Evolutionary conservation across 257 asterid species (phyloP), one percentile per base, ranked within the genome.

Genomic region (Solanum habrochaites): DNA sequence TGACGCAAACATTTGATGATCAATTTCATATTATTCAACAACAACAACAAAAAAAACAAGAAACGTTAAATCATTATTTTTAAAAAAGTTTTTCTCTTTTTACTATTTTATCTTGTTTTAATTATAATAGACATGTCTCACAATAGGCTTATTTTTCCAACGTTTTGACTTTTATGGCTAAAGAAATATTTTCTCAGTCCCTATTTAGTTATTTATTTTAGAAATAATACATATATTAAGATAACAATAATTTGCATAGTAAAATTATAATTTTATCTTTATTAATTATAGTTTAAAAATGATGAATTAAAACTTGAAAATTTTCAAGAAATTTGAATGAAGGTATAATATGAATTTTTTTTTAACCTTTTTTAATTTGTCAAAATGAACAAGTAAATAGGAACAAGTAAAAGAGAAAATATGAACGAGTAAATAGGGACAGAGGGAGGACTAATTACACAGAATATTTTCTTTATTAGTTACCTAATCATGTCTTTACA

Each of bases 181-280:
- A 25, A 75, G 83, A 31, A 75, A 75, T 40, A 15, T 3, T 15
- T 2, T 0, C 42, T 15, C 8, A 0, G 0, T 49, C 8, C 39
- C 7, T 37, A 6, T 6, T 37, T 5, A 35, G 1, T 35, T 35
- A 7, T 35, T 0, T 1, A 5, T 35, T 35, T 5, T 35, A 35
- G 0, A 35, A 35, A 5, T 35, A 0, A 35, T 0, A 6, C 2
- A 37, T 0, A 5, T 1, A 37, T 5, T 37, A 37, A 37, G 0
- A 37, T 37, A 37, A 1, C 1, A 37, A 37, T 37, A 37, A 6
- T 37, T 37, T 0, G 0, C 7, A 37, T 37, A 37, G 1, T 37
- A 0, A 37, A 37, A 6, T 37, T 37, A 37, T 37, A 37, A 37
- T 37, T 37, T 37, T 37, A 37, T 37, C 0, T 1, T 35, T 35